A percentile compares a stretch with the other conserved stretches of the same genome.
phyloP scores from a whole-genome alignment of 371 early-diverging fungal genomes.

The Amoeboaphelidium occidentale region DNA sequence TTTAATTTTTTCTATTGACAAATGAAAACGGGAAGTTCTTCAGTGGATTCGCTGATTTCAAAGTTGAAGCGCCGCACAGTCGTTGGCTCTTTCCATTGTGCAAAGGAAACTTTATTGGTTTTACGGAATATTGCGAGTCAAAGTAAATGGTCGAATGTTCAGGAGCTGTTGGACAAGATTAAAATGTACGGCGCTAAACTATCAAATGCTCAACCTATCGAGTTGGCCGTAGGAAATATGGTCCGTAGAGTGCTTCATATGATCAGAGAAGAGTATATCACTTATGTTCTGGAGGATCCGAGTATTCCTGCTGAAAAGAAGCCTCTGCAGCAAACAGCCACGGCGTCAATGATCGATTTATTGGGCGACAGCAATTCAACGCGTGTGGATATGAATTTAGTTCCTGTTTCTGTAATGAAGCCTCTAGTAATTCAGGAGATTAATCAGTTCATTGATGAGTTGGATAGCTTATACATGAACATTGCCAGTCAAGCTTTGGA shows the following conservation, averaged over 20 bases:
- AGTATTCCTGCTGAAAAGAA: background rate
- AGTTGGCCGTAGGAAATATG: slow-evolving; percentile 65
- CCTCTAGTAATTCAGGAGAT: slow-evolving; percentile 51
- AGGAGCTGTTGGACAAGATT: background rate
- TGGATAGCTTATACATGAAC: slow-evolving; percentile 36
- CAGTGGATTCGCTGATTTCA: too few species aligned
- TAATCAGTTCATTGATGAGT: slow-evolving; percentile 56
- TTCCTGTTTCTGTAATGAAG: slow-evolving; percentile 17
- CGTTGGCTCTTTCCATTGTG: background rate
- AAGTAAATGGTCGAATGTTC: background rate
- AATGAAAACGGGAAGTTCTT: too few species aligned
- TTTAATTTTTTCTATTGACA: too few species aligned
- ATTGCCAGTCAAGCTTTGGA: slow-evolving; percentile 54
- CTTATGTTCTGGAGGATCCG: slow-evolving; percentile 1
- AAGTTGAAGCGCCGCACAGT: background rate
- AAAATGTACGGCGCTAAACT: background rate
- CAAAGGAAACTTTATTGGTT: background rate
- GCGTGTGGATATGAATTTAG: slow-evolving; percentile 1
- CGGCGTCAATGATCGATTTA: background rate
- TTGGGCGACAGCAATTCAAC: background rate
- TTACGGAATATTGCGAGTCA: background rate
- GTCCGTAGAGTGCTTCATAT: slow-evolving; percentile 53
- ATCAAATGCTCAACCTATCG: slow-evolving; percentile 7
- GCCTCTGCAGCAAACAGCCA: background rate
- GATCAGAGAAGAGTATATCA: slow-evolving; percentile 42